These are phyloP conservation scores for Eimeria sp. DNA, from an alignment of 169 alveolate species.

Conservation along the genomic window DNA sequence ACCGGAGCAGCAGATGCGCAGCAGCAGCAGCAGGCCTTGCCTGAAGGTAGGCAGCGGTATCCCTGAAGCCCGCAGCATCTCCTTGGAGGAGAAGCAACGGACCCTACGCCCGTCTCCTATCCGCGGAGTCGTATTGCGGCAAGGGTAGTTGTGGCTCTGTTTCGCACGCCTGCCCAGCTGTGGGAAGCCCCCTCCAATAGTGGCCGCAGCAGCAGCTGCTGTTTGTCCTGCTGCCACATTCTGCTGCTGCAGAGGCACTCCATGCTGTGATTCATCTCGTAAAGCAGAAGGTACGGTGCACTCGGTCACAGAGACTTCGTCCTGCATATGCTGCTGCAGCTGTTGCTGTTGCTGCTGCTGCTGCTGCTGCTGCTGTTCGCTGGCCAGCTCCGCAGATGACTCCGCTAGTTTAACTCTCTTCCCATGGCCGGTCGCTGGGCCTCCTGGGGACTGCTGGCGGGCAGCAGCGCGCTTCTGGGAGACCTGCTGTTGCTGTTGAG, in stretches of 20 bases:
- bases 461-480: conserved; percentile 35
- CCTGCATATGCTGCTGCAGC: conserved; percentile 66
- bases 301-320: conserved; percentile 52
- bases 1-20: conserved; percentile 48
- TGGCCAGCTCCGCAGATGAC: conserved; percentile 2
- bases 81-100: conserved; percentile 82
- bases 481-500: conserved; percentile 54
- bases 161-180: conserved; percentile 51
- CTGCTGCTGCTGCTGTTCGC: conserved; percentile 51
- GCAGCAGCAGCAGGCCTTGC: conserved; percentile 75
- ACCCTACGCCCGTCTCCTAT: conserved; percentile 81
- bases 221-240: neutral
- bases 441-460: conserved; percentile 47
- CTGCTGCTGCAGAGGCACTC: conserved; percentile 46
- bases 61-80: conserved; percentile 81
- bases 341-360: conserved; percentile 38
- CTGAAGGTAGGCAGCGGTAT: conserved; percentile 71
- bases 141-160: conserved; percentile 48
- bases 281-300: conserved; percentile 19
- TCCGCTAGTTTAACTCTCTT: conserved; percentile 43
- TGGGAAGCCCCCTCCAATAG: conserved; percentile 14
- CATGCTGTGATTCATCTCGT: conserved; percentile 38
- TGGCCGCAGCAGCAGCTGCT: conserved; percentile 50
- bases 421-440: conserved; percentile 34
- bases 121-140: conserved; percentile 77